Conservation (phyloP, 257 asterid genomes). For the Haberlea rhodopensis region DNA sequence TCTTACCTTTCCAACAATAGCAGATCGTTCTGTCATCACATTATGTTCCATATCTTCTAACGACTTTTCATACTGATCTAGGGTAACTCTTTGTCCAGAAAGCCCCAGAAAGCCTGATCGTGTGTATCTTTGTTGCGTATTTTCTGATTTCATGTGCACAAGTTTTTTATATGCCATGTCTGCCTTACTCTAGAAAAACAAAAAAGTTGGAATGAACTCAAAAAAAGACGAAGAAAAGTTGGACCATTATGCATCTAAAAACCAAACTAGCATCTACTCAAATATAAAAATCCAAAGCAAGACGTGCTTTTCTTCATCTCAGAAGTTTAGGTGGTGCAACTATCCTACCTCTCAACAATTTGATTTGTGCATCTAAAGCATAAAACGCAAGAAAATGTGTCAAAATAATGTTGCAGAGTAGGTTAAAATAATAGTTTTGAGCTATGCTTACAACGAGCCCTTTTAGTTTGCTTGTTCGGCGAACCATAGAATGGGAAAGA, state of each 20-base stretch:
- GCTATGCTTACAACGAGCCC: slow-evolving; percentile 68
- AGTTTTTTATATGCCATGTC: slow-evolving; percentile 55
- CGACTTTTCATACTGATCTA: slow-evolving; percentile 69
- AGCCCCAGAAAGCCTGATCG: slow-evolving; percentile 68
- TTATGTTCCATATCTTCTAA: slow-evolving; percentile 63
- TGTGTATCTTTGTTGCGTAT: slow-evolving; percentile 40
- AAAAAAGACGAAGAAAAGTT: slow-evolving; percentile 7
- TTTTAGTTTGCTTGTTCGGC: slow-evolving; percentile 70
- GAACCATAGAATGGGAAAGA: slow-evolving; percentile 84
- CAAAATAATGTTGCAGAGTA: slow-evolving; percentile 1
- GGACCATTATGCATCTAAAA: slow-evolving; percentile 20
- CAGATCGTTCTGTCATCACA: slow-evolving; percentile 64
- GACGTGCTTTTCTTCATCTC: slow-evolving; percentile 7
- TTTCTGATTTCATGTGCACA: slow-evolving; percentile 45
- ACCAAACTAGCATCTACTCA: slow-evolving; percentile 9
- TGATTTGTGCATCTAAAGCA: slow-evolving; percentile 17
- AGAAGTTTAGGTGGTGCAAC: slow-evolving; percentile 5
- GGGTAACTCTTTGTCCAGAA: slow-evolving; percentile 50
- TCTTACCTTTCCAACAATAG: slow-evolving; percentile 62
- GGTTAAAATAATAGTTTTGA: slow-evolving; percentile 18
- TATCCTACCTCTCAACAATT: slow-evolving; percentile 7
- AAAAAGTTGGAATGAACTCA: slow-evolving; percentile 25
- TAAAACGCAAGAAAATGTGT: slow-evolving; percentile 5
- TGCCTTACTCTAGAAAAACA: slow-evolving; percentile 50
- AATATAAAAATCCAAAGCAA: slow-evolving; percentile 8